phyloP scores from a whole-genome alignment of 371 early-diverging fungal genomes.

The Mucor indicus region DNA sequence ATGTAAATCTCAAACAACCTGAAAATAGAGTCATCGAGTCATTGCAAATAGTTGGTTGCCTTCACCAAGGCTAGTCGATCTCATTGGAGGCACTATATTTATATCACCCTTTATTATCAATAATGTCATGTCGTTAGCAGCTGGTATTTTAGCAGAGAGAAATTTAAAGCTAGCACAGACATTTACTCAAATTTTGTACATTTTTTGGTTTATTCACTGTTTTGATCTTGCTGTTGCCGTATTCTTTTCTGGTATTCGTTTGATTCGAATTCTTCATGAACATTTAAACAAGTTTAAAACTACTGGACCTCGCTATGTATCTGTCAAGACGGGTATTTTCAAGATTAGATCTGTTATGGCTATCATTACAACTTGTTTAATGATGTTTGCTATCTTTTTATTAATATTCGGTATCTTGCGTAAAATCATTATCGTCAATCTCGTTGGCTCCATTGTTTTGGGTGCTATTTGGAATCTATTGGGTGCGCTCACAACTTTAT shows the following conservation, averaged over 20 bases:
- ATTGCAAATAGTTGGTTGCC: slow-evolving; percentile 46
- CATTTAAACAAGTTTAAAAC: slow-evolving; percentile 34
- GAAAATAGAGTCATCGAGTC: slow-evolving; percentile 36
- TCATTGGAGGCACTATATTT: slow-evolving; percentile 30
- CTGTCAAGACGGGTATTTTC: slow-evolving; percentile 40
- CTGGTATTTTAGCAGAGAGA: slow-evolving; percentile 32
- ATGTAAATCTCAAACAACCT: neutral
- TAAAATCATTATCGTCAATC: slow-evolving; percentile 14
- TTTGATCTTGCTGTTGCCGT: slow-evolving; percentile 25
- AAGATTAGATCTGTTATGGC: slow-evolving; percentile 30
- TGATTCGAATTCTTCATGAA: slow-evolving; percentile 25
- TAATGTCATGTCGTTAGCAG: slow-evolving; percentile 32
- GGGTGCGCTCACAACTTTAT: slow-evolving; percentile 14
- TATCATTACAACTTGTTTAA: slow-evolving; percentile 19
- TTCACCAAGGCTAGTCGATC: slow-evolving; percentile 34
- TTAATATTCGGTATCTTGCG: slow-evolving; percentile 25
- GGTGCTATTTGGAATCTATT: slow-evolving; percentile 24
- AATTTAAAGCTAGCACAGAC: slow-evolving; percentile 23
- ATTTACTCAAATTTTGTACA: slow-evolving; percentile 33
- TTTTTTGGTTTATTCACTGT: slow-evolving; percentile 45
- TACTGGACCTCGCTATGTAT: slow-evolving; percentile 30
- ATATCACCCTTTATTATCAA: slow-evolving; percentile 37
- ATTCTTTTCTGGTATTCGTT: slow-evolving; percentile 32
- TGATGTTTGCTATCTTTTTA: slow-evolving; percentile 26
- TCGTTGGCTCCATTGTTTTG: slow-evolving; percentile 15